Percentiles rank a stretch among this genome's conserved stretches.
phyloP scores from a whole-genome alignment of 2,329 filamentous ascomycete species.

The Fusarium secorum region DNA sequence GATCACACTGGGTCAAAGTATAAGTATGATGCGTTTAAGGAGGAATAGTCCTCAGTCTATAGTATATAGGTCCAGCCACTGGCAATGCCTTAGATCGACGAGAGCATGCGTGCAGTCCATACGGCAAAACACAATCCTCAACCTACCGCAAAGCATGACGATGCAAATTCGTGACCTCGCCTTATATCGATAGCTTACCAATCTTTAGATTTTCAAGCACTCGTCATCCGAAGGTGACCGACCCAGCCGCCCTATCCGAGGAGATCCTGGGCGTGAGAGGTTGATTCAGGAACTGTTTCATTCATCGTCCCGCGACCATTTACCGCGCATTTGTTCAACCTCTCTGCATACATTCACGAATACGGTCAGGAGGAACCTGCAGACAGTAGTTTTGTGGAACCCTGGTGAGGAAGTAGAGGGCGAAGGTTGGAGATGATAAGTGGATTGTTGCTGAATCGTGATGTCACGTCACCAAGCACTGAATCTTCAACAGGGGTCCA shows the following conservation, averaged over 20 bases:
- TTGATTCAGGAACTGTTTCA: background rate
- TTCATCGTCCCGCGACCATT: background rate
- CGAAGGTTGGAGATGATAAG: too few relatives aligned
- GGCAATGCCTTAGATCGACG: background rate
- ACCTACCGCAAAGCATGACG: background rate
- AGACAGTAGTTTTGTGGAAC: background rate
- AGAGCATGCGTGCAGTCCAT: background rate
- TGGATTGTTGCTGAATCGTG: background rate
- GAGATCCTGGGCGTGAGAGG: background rate
- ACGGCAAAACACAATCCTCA: background rate
- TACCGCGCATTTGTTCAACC: background rate
- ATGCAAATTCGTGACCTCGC: background rate
- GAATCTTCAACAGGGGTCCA: background rate
- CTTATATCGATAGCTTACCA: too few relatives aligned
- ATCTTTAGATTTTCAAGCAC: background rate
- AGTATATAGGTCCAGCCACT: background rate
- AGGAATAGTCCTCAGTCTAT: constrained; percentile 47
- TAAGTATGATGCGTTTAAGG: constrained; percentile 68
- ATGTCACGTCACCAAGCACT: background rate
- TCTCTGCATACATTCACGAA: background rate
- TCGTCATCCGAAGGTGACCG: background rate
- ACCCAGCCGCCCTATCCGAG: background rate
- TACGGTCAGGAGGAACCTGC: background rate
- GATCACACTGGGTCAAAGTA: constrained; percentile 68
- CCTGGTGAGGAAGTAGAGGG: background rate